Percentiles rank a stretch among this genome's conserved stretches.
phyloP scores from a whole-genome alignment of 371 early-diverging fungal genomes.

The Coemansia sp. region DNA sequence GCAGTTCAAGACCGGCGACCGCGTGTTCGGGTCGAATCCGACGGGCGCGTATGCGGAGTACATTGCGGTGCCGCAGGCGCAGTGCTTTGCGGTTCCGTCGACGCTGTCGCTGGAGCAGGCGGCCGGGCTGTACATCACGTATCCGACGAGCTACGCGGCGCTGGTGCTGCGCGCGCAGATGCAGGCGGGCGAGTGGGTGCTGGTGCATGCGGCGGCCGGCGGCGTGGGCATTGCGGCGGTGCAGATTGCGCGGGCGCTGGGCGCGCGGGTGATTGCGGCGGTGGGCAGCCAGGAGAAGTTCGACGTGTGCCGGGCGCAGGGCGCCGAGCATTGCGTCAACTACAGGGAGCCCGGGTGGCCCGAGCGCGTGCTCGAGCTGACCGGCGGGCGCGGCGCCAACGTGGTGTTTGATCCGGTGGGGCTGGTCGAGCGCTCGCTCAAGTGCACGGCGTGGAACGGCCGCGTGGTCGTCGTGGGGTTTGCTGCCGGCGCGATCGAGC shows the following conservation, averaged over 20 bases:
- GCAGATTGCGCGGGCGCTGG: slow-evolving; percentile 58
- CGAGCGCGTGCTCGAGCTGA: slow-evolving; percentile 68
- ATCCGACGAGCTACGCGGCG: slow-evolving; percentile 79
- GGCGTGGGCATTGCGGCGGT: slow-evolving; percentile 55
- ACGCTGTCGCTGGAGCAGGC: slow-evolving; percentile 75
- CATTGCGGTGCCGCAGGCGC: slow-evolving; percentile 53
- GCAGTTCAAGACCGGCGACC: slow-evolving; percentile 66
- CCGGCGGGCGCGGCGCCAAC: slow-evolving; percentile 69
- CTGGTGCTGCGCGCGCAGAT: slow-evolving; percentile 70
- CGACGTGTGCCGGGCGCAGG: slow-evolving; percentile 63
- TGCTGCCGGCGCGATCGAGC: slow-evolving; percentile 80
- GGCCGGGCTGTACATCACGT: slow-evolving; percentile 75
- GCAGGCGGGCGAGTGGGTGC: slow-evolving; percentile 58
- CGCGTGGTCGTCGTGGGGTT: slow-evolving; percentile 85
- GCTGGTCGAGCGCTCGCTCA: slow-evolving; percentile 64
- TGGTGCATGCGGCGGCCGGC: slow-evolving; percentile 84
- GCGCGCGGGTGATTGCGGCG: slow-evolving; percentile 85
- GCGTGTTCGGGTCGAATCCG: slow-evolving; percentile 72
- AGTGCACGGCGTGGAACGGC: slow-evolving; percentile 85
- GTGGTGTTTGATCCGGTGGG: slow-evolving; percentile 82
- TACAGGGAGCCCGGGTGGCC: slow-evolving; percentile 80
- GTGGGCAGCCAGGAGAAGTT: slow-evolving; percentile 76
- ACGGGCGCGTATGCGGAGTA: slow-evolving; percentile 73
- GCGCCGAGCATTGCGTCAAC: slow-evolving; percentile 79
- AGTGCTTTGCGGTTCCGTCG: slow-evolving; percentile 65